Conservation (phyloP, 2,329 filamentous ascomycete genomes). For the Grosmannia penicillata region DNA sequence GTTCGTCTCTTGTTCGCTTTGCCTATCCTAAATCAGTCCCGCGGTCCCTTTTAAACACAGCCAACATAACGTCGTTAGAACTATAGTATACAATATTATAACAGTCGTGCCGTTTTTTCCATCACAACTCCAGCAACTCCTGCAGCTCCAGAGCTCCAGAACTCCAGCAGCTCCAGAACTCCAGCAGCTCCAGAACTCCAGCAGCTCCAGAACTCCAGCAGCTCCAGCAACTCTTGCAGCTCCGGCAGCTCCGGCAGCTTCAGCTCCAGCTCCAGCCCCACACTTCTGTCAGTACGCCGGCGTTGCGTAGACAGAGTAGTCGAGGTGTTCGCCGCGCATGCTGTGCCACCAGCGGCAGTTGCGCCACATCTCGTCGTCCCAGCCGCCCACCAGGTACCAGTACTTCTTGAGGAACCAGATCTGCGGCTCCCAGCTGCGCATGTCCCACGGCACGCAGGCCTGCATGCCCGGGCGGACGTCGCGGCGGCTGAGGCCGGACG, state of each 20-base stretch:
- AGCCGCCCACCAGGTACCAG: conserved; percentile 11
- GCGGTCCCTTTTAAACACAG: too few species aligned
- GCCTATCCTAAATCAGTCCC: too few species aligned
- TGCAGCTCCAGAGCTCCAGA: too few species aligned
- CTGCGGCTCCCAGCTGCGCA: conserved; percentile 27
- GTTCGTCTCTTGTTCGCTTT: too few species aligned
- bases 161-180: too few species aligned
- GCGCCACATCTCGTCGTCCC: conserved; percentile 12
- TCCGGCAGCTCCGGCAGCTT: not conserved
- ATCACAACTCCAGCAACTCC: too few species aligned
- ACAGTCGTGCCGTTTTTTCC: too few species aligned
- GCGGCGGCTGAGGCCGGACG: conserved; percentile 8
- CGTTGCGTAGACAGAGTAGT: conserved; percentile 8
- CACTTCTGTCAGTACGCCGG: not conserved
- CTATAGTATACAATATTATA: too few species aligned
- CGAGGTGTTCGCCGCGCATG: conserved; percentile 11
- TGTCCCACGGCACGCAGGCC: conserved; percentile 27
- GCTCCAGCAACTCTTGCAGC: too few species aligned
- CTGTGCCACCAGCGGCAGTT: conserved; percentile 12
- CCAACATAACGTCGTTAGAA: too few species aligned
- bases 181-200: too few species aligned
- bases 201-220: too few species aligned
- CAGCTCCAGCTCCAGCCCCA: conserved; percentile 1
- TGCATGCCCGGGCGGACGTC: conserved; percentile 11
- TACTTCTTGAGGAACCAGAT: conserved; percentile 27